phyloP scores from a whole-genome alignment of 2,329 filamentous ascomycete genomes.

The Botrytis byssoidea region DNA sequence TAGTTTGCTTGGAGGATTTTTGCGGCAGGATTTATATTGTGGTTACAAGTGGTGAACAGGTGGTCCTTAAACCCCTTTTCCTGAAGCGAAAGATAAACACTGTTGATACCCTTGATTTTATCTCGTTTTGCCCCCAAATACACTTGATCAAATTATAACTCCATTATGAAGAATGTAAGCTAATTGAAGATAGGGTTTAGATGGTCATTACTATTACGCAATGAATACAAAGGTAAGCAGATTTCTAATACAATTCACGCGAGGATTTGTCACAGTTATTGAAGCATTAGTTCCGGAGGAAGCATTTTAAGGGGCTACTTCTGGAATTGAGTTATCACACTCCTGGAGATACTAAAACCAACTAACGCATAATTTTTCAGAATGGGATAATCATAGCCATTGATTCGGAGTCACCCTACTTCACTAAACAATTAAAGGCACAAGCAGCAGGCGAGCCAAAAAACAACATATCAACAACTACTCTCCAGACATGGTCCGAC shows the following conservation, averaged over 20 bases:
- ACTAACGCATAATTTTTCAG: neutral
- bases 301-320: no score
- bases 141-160: neutral
- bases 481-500: neutral
- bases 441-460: neutral
- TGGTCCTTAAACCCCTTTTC: neutral
- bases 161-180: neutral
- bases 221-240: neutral
- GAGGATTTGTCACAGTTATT: neutral
- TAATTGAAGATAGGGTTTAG: neutral
- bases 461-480: neutral
- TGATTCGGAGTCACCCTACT: neutral
- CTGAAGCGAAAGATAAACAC: neutral
- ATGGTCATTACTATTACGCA: neutral
- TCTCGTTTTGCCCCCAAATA: neutral
- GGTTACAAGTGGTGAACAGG: neutral
- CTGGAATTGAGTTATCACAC: neutral
- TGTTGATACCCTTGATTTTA: neutral
- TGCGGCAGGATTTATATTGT: neutral
- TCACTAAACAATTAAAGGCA: neutral
- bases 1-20: neutral
- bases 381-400: neutral
- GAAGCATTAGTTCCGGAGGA: neutral
- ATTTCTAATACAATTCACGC: neutral
- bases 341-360: fast-evolving